A percentile compares a stretch with the other conserved stretches of the same genome.
phyloP scores from a whole-genome alignment of 768 basidiomycete genomes.

The Nevesoporus exiguus region DNA sequence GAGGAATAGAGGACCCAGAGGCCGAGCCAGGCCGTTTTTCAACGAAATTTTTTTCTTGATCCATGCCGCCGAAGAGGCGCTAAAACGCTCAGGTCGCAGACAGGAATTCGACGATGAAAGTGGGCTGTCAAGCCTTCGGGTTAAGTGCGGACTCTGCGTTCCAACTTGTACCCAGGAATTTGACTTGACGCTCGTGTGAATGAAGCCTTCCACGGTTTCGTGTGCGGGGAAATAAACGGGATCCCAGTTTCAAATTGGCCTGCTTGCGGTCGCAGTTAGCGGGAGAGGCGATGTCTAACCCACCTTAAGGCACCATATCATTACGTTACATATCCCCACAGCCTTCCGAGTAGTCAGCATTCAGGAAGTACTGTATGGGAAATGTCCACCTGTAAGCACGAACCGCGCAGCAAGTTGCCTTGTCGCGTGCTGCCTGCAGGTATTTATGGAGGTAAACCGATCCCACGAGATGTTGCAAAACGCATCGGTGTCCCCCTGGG shows the following conservation, averaged over 20 bases:
- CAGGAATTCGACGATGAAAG: neutral
- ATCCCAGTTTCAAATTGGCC: neutral
- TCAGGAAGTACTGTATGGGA: neutral
- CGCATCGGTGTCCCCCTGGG: neutral
- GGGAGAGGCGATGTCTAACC: neutral
- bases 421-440: neutral
- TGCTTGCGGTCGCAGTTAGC: no score
- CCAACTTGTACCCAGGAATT: no score
- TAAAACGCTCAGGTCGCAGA: neutral
- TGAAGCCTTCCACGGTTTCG: no score
- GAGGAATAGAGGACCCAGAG: neutral
- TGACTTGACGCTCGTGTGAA: no score
- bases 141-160: neutral
- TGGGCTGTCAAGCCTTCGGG: neutral
- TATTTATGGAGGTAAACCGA: neutral
- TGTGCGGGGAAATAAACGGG: neutral
- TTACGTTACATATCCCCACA: neutral
- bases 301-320: neutral
- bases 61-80: constrained; percentile 6
- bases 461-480: neutral
- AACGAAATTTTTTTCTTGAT: constrained; percentile 16
- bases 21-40: neutral
- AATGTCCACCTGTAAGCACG: neutral
- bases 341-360: neutral
- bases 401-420: neutral